These are phyloP conservation scores for Neobulgaria alba DNA, from an alignment of 2,329 filamentous ascomycete genomes.

Conservation along the genomic window DNA sequence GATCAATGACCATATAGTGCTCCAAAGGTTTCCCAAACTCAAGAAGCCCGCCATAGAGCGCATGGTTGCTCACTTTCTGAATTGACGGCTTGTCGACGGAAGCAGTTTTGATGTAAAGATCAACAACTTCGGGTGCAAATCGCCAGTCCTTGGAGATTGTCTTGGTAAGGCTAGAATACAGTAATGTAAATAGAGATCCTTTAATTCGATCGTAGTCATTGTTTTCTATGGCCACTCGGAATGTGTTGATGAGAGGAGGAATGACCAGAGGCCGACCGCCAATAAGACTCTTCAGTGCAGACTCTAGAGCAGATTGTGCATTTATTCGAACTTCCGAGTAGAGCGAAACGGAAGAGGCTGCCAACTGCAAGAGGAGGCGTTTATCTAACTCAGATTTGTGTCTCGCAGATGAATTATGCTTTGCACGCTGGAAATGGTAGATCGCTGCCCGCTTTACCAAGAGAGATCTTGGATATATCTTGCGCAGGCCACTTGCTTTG, in stretches of 20 bases:
- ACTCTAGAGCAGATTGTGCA: slow-evolving; percentile 86
- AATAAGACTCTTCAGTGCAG: slow-evolving; percentile 83
- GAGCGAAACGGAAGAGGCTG: slow-evolving; percentile 78
- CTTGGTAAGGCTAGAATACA: slow-evolving; percentile 82
- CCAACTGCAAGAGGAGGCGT: slow-evolving; percentile 73
- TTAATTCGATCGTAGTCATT: slow-evolving; percentile 90
- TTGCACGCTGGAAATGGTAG: slow-evolving; percentile 87
- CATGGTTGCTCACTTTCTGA: slow-evolving; percentile 75
- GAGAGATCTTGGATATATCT: slow-evolving; percentile 87
- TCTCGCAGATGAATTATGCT: slow-evolving; percentile 83
- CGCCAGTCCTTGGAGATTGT: slow-evolving; percentile 90
- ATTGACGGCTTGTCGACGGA: slow-evolving; percentile 91
- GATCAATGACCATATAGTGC: slow-evolving; percentile 73
- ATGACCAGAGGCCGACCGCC: slow-evolving; percentile 85
- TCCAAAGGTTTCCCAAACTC: slow-evolving; percentile 89
- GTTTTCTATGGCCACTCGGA: slow-evolving; percentile 68
- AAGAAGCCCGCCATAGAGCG: slow-evolving; percentile 68
- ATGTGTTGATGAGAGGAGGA: slow-evolving; percentile 69
- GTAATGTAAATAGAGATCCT: slow-evolving; percentile 80
- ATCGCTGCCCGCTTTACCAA: slow-evolving; percentile 87
- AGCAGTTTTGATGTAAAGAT: slow-evolving; percentile 81
- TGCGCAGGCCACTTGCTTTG: slow-evolving; percentile 86
- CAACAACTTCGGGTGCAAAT: slow-evolving; percentile 83
- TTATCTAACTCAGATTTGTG: slow-evolving; percentile 89
- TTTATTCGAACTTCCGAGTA: slow-evolving; percentile 96